Conservation (phyloP, 208 protist genomes). For the Lotmaria passim region DNA sequence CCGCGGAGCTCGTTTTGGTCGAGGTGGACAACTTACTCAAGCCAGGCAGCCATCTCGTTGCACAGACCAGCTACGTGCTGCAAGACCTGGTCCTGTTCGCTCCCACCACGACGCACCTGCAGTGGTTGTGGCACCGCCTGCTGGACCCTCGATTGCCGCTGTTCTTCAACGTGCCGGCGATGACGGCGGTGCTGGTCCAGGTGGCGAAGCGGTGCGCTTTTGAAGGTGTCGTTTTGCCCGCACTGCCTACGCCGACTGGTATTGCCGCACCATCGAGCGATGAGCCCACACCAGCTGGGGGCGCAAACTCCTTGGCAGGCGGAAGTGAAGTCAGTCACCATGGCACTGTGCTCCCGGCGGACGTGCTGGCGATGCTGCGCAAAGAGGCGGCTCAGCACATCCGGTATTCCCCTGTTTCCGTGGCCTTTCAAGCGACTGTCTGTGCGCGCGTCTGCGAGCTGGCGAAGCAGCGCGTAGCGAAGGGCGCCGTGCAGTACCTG, state of each 20-base stretch:
- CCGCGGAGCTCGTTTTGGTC: constrained; percentile 49
- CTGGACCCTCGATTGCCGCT: constrained; percentile 46
- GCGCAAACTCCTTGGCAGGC: neutral
- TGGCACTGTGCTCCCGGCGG: constrained; percentile 50
- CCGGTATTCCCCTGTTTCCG: constrained; percentile 60
- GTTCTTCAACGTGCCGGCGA: constrained; percentile 45
- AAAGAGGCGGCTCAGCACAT: constrained; percentile 55
- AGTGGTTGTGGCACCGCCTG: constrained; percentile 65
- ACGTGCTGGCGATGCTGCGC: constrained; percentile 52
- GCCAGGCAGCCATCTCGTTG: constrained; percentile 51
- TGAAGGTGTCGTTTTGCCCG: constrained; percentile 23
- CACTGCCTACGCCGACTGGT: neutral
- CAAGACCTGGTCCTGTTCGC: constrained; percentile 86
- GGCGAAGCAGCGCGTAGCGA: constrained; percentile 39
- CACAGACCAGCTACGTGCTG: constrained; percentile 63
- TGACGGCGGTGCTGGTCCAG: constrained; percentile 62
- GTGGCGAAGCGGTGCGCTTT: constrained; percentile 82
- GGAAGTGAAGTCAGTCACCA: constrained; percentile 33
- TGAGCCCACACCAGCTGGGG: neutral
- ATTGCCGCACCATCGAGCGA: neutral
- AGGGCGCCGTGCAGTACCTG: constrained; percentile 72
- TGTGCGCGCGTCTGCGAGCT: constrained; percentile 45
- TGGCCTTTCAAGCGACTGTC: constrained; percentile 56
- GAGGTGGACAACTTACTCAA: constrained; percentile 59
- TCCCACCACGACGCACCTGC: constrained; percentile 67